These are phyloP conservation scores for Parascedosporium putredinis DNA, from an alignment of 2,329 filamentous ascomycete genomes.

Conservation along the genomic window DNA sequence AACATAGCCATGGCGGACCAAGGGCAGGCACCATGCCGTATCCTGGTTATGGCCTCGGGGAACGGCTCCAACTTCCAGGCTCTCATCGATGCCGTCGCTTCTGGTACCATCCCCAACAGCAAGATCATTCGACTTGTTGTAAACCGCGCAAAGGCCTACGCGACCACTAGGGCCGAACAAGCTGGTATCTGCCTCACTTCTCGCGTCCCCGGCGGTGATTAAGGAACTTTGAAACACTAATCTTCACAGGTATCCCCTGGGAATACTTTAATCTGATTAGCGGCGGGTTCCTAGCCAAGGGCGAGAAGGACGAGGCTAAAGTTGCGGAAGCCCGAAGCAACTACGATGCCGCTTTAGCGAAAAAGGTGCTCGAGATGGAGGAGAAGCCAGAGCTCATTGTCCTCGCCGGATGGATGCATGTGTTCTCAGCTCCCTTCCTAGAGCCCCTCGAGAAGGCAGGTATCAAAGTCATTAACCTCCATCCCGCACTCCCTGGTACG, in stretches of 20 bases:
- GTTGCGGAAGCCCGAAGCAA: constrained; percentile 47
- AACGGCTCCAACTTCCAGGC: constrained; percentile 73
- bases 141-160: constrained; percentile 38
- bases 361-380: constrained; percentile 42
- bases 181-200: constrained; percentile 21
- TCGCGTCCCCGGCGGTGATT: neutral
- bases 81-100: constrained; percentile 41
- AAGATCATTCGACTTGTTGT: constrained; percentile 36
- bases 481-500: constrained; percentile 39
- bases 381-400: constrained; percentile 65
- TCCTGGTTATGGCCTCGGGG: constrained; percentile 62
- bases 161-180: constrained; percentile 31
- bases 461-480: constrained; percentile 70
- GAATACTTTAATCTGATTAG: constrained; percentile 73
- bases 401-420: constrained; percentile 81
- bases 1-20: neutral
- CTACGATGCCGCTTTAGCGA: constrained; percentile 68
- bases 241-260: constrained; percentile 47
- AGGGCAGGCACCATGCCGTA: constrained; percentile 28
- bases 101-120: constrained; percentile 28
- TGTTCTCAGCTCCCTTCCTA: constrained; percentile 61
- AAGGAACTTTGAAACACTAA: neutral
- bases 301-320: constrained; percentile 48
- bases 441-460: constrained; percentile 51
- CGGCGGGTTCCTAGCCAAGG: constrained; percentile 50